Base-by-base conservation (phyloP, 495 filamentous ascomycete genomes). In the Xylaria castorea region DNA sequence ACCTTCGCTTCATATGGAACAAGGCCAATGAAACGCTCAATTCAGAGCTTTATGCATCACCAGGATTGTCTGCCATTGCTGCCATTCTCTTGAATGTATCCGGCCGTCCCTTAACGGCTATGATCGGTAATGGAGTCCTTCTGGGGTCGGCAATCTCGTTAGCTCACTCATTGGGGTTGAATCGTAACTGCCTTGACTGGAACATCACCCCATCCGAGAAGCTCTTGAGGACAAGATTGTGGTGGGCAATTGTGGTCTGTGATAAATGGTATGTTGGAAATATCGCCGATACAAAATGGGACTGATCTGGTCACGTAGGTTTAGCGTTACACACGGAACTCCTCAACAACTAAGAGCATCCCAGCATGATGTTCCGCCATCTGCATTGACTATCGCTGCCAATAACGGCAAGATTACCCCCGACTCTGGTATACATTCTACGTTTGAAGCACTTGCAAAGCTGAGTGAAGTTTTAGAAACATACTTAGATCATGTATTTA, bases 1-100 rank as follows among this genome's bases (percentile, higher is more conserved):
- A 60, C 32, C 32, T 60, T 36, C 57, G 57, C 30, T 60, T 60
- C 14, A 60, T 60, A 60, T 60, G 57, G 32, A 60, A 60, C 32
- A 60, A 60, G 57, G 57, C 57, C 32, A 60, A 60, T 11, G 57
- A 60, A 36, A 30, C 57, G 1, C 57, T 60, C 57, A 60, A 32
- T 36, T 60, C 30, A 18, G 55, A 60, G 32, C 14, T 60, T 14
- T 60, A 20, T 36, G 18, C 27, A 36, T 60, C 55, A 36, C 55
- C 55, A n/a, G 55, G 55, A 20, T 2, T 60, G 30, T 60, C 55
- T 36, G 30, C 32, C 2, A 60, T 60, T 12, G 30, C 55, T 36
- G 55, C 55, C n/a, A 36, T 60, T n/a, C 55, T 60, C 27, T 36
- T 60, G 30, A 60, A 60, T 36, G 16, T 60, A n/a, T 60, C 55